These are phyloP conservation scores for Lyophyllum shimeji DNA, from an alignment of 768 basidiomycete species.

Conservation along the genomic window DNA sequence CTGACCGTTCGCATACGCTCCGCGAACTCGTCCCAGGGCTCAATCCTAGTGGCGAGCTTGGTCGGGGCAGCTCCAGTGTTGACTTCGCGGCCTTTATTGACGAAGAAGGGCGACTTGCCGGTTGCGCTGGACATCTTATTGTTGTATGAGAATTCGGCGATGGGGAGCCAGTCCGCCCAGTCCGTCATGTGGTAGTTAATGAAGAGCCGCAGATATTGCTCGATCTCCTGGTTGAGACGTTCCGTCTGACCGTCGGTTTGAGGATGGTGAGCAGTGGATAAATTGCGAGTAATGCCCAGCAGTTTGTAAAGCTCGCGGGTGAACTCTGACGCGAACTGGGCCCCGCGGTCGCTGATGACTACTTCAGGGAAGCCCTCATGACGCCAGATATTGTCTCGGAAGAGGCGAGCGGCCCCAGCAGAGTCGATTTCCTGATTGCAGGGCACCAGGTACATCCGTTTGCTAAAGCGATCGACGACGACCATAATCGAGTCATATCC, in stretches of 20 bases:
- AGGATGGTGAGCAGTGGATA: constrained; percentile 4
- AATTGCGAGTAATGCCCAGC: neutral
- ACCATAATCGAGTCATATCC: constrained; percentile 35
- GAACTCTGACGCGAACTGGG: constrained; percentile 14
- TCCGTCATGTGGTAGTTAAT: constrained; percentile 26
- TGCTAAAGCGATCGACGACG: constrained; percentile 20
- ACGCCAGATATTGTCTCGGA: constrained; percentile 4
- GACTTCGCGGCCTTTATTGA: constrained; percentile 29
- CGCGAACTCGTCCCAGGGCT: constrained; percentile 18
- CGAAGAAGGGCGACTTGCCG: constrained; percentile 29
- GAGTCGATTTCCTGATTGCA: constrained; percentile 2
- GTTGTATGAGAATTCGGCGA: constrained; percentile 33
- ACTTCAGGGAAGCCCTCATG: neutral
- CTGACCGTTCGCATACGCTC: constrained; percentile 19
- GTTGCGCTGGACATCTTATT: constrained; percentile 24
- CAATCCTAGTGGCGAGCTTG: constrained; percentile 11
- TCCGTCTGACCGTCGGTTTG: constrained; percentile 9
- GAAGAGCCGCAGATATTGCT: constrained; percentile 26
- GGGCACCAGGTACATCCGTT: neutral
- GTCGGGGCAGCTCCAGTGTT: constrained; percentile 15
- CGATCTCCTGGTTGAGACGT: constrained; percentile 13
- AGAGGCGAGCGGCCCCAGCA: neutral
- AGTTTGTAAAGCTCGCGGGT: constrained; percentile 2
- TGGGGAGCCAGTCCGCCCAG: constrained; percentile 29
- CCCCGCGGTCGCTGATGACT: constrained; percentile 17